Base-by-base conservation (phyloP, 169 alveolate genomes). In the Eimeria maxima region DNA sequence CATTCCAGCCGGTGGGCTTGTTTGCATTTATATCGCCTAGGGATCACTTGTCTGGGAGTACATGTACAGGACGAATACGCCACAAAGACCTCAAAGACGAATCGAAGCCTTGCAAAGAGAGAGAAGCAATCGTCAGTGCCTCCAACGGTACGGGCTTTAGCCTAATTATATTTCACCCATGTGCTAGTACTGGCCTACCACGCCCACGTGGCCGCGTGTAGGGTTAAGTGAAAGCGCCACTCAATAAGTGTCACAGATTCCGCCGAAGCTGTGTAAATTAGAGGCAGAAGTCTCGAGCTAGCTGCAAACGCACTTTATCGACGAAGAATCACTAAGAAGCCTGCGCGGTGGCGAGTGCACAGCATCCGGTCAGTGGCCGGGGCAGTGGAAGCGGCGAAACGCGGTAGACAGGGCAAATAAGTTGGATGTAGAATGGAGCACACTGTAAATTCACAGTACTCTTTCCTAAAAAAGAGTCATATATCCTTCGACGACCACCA, bases 331-430 rank as follows among this genome's bases (percentile, higher is more conserved):
- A 86, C 93, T 20, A 86, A 57, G 81, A 42, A 42, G 65, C 93
- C 93, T 65, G 47, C 93, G 93, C 63, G 42, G 90, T 38, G 27
- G 80, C 60, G 71, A 60, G 60, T 60, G 93, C 42, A 60, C 47
- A 73, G 93, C 69, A 63, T 63, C 93, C 65, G 57, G 93, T 44
- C 65, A 73, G 93, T 86, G 93, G 71, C 93, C 81, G 63, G 63
- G 80, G 93, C 81, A 60, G 16, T 4, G 55, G 78, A 63, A 55
- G 76, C 50, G 20, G 44, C 47, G 47, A 60, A 63, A 42, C 63
- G 13, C 33, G 20, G 60, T 27, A 57, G 38, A 60, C 47, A n/a
- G 81, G 42, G 45, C 63, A 42, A 73, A 33, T n/a, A 42, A 18
- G 14, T 29, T 60, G 65, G 47, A 50, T 86, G n/a, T 4, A 29